Evolutionary conservation across 208 protist genomes (phyloP).

Genomic region (Endotrypanum monterogeii): DNA sequence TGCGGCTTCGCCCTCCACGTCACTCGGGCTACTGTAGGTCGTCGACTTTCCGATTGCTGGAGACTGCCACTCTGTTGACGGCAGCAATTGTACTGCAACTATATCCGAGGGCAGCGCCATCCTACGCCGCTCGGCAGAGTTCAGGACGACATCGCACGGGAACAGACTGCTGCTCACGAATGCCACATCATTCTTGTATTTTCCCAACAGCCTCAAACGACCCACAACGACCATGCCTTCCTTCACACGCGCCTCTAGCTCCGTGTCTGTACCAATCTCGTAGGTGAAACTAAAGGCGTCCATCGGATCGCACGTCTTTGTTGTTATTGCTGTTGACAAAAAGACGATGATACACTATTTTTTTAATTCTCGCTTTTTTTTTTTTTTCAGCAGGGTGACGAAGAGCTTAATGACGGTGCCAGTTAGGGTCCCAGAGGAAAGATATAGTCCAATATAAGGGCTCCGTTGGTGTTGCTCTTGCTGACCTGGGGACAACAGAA

Average conservation of each 20-base stretch:
- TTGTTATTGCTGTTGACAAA: too few species aligned
- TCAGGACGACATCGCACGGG: conserved; percentile 58
- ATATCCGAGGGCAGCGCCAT: conserved; percentile 59
- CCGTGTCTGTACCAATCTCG: conserved; percentile 34
- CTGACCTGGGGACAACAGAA: too few species aligned
- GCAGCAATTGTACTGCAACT: conserved; percentile 65
- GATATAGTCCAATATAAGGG: too few species aligned
- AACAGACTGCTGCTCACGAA: conserved; percentile 59
- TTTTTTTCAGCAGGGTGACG: too few species aligned
- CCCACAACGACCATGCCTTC: conserved; percentile 67
- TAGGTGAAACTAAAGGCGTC: conserved; percentile 19
- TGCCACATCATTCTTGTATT: conserved; percentile 38
- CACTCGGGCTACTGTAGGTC: not conserved
- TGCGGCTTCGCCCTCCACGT: conserved; percentile 8
- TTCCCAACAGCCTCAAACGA: conserved; percentile 42
- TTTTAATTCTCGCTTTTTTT: too few species aligned
- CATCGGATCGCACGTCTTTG: too few species aligned
- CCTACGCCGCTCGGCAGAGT: conserved; percentile 30
- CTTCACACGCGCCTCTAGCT: conserved; percentile 46
- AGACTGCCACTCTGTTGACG: conserved; percentile 13
- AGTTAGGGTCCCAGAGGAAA: too few species aligned
- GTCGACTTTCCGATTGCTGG: too few species aligned
- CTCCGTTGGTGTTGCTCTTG: too few species aligned
- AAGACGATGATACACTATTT: too few species aligned
- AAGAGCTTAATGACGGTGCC: too few species aligned